phyloP scores from a whole-genome alignment of 164 flowering plant species.

The Euptelea pleiosperma region DNA sequence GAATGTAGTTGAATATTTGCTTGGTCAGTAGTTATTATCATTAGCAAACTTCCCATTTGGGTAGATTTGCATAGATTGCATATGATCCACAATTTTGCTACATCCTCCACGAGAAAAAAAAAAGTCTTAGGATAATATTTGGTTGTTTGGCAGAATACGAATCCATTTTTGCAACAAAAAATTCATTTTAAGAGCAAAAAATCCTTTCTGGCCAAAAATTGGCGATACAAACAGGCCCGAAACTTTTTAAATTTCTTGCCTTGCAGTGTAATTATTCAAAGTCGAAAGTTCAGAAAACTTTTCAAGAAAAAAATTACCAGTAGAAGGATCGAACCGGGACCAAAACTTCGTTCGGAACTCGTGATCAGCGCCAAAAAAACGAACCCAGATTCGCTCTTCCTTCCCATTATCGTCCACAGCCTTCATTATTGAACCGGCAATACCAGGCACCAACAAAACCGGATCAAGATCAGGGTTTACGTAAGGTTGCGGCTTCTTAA shows the following conservation, averaged over 20 bases:
- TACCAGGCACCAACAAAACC: constrained; percentile 87
- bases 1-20: too few relatives aligned
- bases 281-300: neutral
- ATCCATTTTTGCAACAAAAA: too few relatives aligned
- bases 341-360: constrained; percentile 76
- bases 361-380: constrained; percentile 72
- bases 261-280: neutral
- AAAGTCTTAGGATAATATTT: too few relatives aligned
- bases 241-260: neutral
- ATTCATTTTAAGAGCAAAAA: neutral
- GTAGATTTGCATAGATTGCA: too few relatives aligned
- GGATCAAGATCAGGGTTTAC: constrained; percentile 92
- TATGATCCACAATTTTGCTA: too few relatives aligned
- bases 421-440: constrained; percentile 85
- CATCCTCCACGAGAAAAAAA: too few relatives aligned
- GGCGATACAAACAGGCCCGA: neutral
- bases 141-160: too few relatives aligned
- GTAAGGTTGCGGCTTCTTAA: constrained; percentile 44
- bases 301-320: constrained; percentile 43
- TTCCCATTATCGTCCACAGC: constrained; percentile 64
- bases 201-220: neutral
- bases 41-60: too few relatives aligned
- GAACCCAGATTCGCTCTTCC: constrained; percentile 86
- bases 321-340: constrained; percentile 80
- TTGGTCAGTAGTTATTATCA: too few relatives aligned